These are phyloP conservation scores for Chaetomium olivaceum DNA, from an alignment of 2,329 filamentous ascomycete genomes.

Conservation along the genomic window DNA sequence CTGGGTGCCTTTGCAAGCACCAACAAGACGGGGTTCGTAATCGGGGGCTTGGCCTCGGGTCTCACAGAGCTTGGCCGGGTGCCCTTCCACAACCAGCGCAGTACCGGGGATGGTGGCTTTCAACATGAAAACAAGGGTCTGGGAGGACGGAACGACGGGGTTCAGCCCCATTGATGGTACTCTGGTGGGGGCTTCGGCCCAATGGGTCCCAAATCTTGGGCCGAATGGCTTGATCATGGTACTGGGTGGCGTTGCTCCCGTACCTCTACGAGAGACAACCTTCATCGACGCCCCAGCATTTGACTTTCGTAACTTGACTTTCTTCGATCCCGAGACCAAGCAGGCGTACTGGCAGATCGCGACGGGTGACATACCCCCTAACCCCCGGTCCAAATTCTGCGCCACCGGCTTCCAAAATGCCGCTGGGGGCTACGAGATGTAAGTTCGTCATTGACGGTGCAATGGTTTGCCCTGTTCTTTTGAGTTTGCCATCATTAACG, in stretches of 20 bases:
- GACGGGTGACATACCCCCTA: slow-evolving; percentile 16
- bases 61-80: neutral
- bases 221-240: slow-evolving; percentile 20
- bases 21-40: slow-evolving; percentile 19
- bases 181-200: slow-evolving; percentile 2
- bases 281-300: neutral
- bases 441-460: neutral
- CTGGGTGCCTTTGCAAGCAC: slow-evolving; percentile 16
- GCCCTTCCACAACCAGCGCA: slow-evolving; percentile 19
- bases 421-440: slow-evolving; percentile 26
- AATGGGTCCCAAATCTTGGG: slow-evolving; percentile 16
- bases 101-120: slow-evolving; percentile 24
- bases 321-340: slow-evolving; percentile 26
- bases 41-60: slow-evolving; percentile 18
- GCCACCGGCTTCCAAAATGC: slow-evolving; percentile 7
- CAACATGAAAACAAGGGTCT: slow-evolving; percentile 18
- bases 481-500: neutral
- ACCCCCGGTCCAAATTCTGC: slow-evolving; percentile 15
- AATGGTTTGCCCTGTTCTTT: neutral
- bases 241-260: slow-evolving; percentile 16
- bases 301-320: slow-evolving; percentile 22
- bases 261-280: neutral
- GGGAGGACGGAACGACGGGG: slow-evolving; percentile 11
- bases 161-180: slow-evolving; percentile 19
- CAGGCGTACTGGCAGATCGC: slow-evolving; percentile 20